Base-by-base conservation (phyloP, 2,329 filamentous ascomycete species). In the Xylariaceae sp. region DNA sequence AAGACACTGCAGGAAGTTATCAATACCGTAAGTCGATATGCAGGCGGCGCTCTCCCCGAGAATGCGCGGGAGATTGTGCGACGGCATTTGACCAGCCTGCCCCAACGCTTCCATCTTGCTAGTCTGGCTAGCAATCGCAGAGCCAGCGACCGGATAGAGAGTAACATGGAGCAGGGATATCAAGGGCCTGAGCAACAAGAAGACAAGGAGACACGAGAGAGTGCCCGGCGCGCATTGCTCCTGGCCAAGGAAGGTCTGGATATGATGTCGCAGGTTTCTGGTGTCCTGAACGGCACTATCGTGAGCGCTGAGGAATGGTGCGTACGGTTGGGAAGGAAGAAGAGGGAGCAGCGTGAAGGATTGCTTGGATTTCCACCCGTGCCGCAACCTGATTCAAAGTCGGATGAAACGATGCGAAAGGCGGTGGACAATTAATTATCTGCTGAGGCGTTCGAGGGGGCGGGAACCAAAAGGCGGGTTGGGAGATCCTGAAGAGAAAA, bases 271-370 rank as follows among this genome's bases (percentile, higher is more conserved):
- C 92, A 97, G 72, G 91, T 99, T 53, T 94, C 87, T 47, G 86
- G 87, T 4, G 90, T 97, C 1, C 82, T 97, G 7, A 90, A 95
- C 66, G 89, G 91, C 56, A 97, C 94, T 0, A 88, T 97, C 56
- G 83, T 89, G 57, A 94, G 89, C 67, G 94, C 94, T 0, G 93
- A 97, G 74, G 85, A 88, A 67, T 97, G 94, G 94, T 90, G 93
- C 65, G 88, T 92, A 60, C 81, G 87, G 17, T 78, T 96, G 60
- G 90, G 89, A 9, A 78, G 80, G 65, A 72, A 71, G 62, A 74
- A 71, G 65, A 68, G 69, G 44, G 71, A 73, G 15, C 69, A 72
- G 56, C 65, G 67, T 35, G 69, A 72, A 34, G 67, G 64, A 41
- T 55, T 72, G 39, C 48, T 65, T 13, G 67, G 64, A 3, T 37